A percentile compares a stretch with the other conserved stretches of the same genome.
phyloP scores from a whole-genome alignment of 768 basidiomycete genomes.

The Pleurotus citrinopileatus region DNA sequence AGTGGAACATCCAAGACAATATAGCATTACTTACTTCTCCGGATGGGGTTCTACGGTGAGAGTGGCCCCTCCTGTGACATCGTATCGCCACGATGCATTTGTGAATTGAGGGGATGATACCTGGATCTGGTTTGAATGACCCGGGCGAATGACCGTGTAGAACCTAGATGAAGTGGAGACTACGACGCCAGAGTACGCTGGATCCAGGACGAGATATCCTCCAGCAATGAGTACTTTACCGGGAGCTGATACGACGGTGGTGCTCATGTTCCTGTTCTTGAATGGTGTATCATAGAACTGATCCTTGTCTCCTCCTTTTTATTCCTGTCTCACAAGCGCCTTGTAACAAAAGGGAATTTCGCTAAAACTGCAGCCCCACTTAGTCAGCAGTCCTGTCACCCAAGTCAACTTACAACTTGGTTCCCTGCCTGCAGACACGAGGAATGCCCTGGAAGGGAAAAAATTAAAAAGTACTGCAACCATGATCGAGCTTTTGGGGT shows the following conservation, averaged over 20 bases:
- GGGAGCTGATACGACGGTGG: constrained; percentile 82
- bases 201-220: constrained; percentile 96
- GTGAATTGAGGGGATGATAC: constrained; percentile 92
- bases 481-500: constrained; percentile 5
- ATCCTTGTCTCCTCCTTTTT: constrained; percentile 6
- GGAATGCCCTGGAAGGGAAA: background rate
- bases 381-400: background rate
- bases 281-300: constrained; percentile 12
- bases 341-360: constrained; percentile 5
- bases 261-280: constrained; percentile 31
- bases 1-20: constrained; percentile 9
- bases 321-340: constrained; percentile 7
- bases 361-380: background rate
- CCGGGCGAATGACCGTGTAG: constrained; percentile 67
- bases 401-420: constrained; percentile 7
- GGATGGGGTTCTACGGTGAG: constrained; percentile 29
- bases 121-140: constrained; percentile 42
- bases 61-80: constrained; percentile 37
- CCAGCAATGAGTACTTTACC: constrained; percentile 96
- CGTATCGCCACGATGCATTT: constrained; percentile 76
- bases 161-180: constrained; percentile 93
- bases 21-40: constrained; percentile 35
- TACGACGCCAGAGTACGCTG: constrained; percentile 79
- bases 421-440: background rate
- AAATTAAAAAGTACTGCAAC: background rate